These are phyloP conservation scores for Saussurea involucrata DNA, from an alignment of 129 eudicot genomes.

Conservation along the genomic window DNA sequence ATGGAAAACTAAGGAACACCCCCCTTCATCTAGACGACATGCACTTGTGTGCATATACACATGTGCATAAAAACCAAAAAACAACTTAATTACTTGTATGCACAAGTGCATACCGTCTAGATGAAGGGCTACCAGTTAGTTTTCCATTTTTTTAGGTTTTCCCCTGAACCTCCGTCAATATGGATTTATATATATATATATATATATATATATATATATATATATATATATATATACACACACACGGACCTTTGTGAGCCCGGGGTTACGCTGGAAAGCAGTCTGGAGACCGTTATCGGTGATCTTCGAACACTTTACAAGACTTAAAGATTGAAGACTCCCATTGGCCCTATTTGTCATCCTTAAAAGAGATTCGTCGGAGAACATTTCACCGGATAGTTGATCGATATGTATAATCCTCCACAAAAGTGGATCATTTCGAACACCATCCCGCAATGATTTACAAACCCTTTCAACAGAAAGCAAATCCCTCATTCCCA, in stretches of 20 bases:
- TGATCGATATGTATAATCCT: slow-evolving; percentile 37
- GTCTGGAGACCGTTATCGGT: slow-evolving; percentile 50
- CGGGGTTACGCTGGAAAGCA: slow-evolving; percentile 46
- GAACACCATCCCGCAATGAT: slow-evolving; percentile 51
- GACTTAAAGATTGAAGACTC: slow-evolving; percentile 51
- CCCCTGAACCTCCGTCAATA: no score
- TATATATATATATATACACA: not conserved
- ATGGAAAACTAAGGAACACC: no score
- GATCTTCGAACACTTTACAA: slow-evolving; percentile 47
- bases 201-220: no score
- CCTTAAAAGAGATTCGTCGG: slow-evolving; percentile 50
- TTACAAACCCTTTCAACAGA: slow-evolving; percentile 72
- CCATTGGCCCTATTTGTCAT: slow-evolving; percentile 64
- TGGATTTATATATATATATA: no score
- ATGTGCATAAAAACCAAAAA: no score
- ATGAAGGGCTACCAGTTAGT: no score
- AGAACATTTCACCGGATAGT: slow-evolving; percentile 34
- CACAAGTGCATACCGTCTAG: no score
- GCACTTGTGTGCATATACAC: no score
- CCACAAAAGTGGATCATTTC: slow-evolving; percentile 60
- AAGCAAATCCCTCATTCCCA: slow-evolving; percentile 59
- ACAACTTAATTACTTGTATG: no score
- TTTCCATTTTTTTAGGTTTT: no score
- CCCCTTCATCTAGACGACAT: no score
- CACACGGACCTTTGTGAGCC: slow-evolving; percentile 49